Conservation (phyloP, 2,329 filamentous ascomycete genomes). For the Arthrobotrys conoides region DNA sequence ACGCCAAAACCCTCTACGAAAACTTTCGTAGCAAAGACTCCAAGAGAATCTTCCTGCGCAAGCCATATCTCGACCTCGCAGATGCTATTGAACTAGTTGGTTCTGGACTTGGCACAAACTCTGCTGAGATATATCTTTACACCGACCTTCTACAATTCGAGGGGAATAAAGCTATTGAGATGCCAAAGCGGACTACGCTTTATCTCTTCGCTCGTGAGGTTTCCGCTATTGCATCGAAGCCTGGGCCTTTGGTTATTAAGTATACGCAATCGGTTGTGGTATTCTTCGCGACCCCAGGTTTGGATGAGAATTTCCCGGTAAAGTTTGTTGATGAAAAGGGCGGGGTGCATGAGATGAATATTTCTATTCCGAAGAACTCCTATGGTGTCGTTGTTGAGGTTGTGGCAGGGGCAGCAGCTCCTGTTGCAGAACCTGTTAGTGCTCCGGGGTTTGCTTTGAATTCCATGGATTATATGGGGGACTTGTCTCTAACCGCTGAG, state of each 20-base stretch:
- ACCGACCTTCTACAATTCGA: slow-evolving; percentile 44
- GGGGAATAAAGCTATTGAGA: slow-evolving; percentile 24
- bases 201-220: slow-evolving; percentile 50
- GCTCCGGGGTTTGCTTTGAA: slow-evolving; percentile 44
- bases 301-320: slow-evolving; percentile 39
- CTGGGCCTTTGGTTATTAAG: slow-evolving; percentile 51
- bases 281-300: slow-evolving; percentile 51
- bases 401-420: slow-evolving; percentile 2
- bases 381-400: slow-evolving; percentile 47
- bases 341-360: slow-evolving; percentile 21
- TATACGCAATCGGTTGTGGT: slow-evolving; percentile 47
- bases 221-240: slow-evolving; percentile 26
- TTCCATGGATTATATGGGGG: slow-evolving; percentile 55
- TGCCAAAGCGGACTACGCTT: slow-evolving; percentile 47
- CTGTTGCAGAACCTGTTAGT: slow-evolving; percentile 15
- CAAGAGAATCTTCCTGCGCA: slow-evolving; percentile 49
- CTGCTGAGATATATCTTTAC: slow-evolving; percentile 50
- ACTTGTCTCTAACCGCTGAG: slow-evolving; percentile 41
- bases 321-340: slow-evolving; percentile 41
- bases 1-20: slow-evolving; percentile 50
- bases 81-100: slow-evolving; percentile 42
- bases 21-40: slow-evolving; percentile 55
- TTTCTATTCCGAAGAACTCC: slow-evolving; percentile 31
- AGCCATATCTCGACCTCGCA: slow-evolving; percentile 51
- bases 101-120: slow-evolving; percentile 35